Base-by-base conservation (phyloP, 805 yeast species). In the Yamadazyma insecticola region DNA sequence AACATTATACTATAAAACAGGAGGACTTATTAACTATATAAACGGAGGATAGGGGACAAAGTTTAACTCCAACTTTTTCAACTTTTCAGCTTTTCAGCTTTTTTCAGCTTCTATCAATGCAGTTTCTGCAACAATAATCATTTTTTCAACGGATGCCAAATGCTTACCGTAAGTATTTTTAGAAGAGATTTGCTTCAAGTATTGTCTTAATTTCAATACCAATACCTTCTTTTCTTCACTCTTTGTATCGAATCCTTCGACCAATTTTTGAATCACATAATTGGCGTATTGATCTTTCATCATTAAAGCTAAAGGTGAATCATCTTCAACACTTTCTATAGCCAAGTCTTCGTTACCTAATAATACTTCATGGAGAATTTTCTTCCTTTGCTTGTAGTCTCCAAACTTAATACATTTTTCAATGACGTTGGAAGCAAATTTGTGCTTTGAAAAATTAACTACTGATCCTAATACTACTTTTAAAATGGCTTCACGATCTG, bases 241-340 rank as follows among this genome's bases (percentile, higher is more conserved):
- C 24, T 49, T 57, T 6, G 69, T 58, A 39, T 74, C 76, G 23
- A 89, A 74, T 3, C 83, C 81, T 40, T 86, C 95, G 24, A 92
- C 89, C 47, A 92, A 71, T 55, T 90, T 89, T 57, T 92, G 99
- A 30, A 92, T 87, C 28, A 92, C 99, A 53, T 92, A 92, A 57
- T 92, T 92, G 15, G 97, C 99, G 61, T 82, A 92, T 55, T 92
- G 97, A 56, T 92, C 99, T 53, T 86, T 86, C 87, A 92, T 88
- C 97, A 92, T 89, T 37, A 81, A 67, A 15, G 89, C 84, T 44
- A 92, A 67, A 6, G 94, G 78, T 1, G 83, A 72, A 32, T 73
- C 72, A 42, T 81, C 89, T 32, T 68, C 74, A 22, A 81, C 74
- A 16, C 50, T 49, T 14, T 66, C 67, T 13, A 68, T 65, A 16